Base-by-base conservation (phyloP, 768 basidiomycete genomes). In the Xerocomus spinulosus region DNA sequence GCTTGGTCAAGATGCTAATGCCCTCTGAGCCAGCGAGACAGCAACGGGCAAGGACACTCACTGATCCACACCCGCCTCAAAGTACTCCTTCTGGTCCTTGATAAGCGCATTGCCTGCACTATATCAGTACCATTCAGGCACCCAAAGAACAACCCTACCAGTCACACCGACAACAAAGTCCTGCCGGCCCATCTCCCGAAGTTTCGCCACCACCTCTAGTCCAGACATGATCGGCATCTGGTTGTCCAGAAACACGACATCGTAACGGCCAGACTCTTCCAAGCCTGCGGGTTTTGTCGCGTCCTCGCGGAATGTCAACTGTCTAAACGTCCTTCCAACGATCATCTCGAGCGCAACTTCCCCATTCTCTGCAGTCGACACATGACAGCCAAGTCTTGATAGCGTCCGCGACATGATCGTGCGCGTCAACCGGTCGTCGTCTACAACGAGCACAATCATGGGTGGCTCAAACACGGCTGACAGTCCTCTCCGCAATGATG, bases 121-220 rank as follows among this genome's bases (percentile, higher is more conserved):
- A 41, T 13, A 13, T 56, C 52, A 65, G 53, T 17, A 42, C 26
- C 28, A 7, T 7, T 25, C 37, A 9, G 4, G 2, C 32, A n/a
- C 14, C 15, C 23, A 23, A 48, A 4, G 20, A 20, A 2, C 10
- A 28, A 17, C 43, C 73, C 55, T 34, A 81, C 82, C 87, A 44
- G 86, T 88, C 34, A 88, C 83, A 28, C 86, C 87, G 15, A 91
- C 85, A n/a, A 92, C 79, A 58, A 92, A 86, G 57, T 92, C 88
- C 17, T 62, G 69, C 51, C 88, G 73, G 8, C 82, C 83, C 61
- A 82, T 62, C 49, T 76, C 73, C 50, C 90, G 71, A 32, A 93
- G 68, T 61, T 78, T 82, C 46, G 74, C 63, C 10, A 90, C 80
- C 17, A 79, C 76, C 49, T 82, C 78, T 37, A 89, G 60, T 14